Evolutionary conservation across 2,329 filamentous ascomycete species (phyloP).

Genomic region (Epicoccum sorghinum): DNA sequence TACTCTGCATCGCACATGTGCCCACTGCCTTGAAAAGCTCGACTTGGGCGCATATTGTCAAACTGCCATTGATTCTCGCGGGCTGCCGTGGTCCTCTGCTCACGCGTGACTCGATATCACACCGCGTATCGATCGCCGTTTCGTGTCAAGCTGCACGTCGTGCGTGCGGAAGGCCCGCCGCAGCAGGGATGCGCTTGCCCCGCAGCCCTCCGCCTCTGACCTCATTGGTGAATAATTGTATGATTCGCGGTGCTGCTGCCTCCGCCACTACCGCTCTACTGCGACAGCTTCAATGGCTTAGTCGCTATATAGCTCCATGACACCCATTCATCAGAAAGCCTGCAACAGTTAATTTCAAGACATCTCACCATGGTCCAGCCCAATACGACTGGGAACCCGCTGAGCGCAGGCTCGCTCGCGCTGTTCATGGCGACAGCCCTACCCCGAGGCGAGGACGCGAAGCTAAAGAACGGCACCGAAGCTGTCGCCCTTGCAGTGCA

Average conservation of each 20-base stretch:
- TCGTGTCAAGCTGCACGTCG: constrained; percentile 8
- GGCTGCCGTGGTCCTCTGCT: neutral
- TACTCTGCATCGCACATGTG: constrained; percentile 2
- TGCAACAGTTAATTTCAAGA: neutral
- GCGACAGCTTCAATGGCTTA: neutral
- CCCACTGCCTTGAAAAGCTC: neutral
- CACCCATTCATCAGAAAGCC: neutral
- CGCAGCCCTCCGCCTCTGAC: constrained; percentile 28
- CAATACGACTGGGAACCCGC: constrained; percentile 48
- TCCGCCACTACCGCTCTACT: no score
- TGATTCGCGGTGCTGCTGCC: constrained; percentile 6
- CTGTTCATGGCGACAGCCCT: constrained; percentile 53
- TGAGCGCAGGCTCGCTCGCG: constrained; percentile 52
- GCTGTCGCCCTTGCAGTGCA: constrained; percentile 84
- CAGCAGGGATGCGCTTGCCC: constrained; percentile 10
- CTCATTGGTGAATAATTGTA: constrained; percentile 17
- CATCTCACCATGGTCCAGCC: constrained; percentile 29
- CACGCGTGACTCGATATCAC: constrained; percentile 6
- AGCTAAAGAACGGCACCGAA: constrained; percentile 75
- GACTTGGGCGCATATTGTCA: neutral
- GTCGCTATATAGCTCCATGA: neutral
- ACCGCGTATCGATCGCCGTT: constrained; percentile 10
- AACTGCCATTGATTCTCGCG: neutral
- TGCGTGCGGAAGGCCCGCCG: constrained; percentile 1
- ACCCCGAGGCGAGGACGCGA: constrained; percentile 46